These are phyloP conservation scores for Pyricularia sp. DNA, from an alignment of 2,329 filamentous ascomycete species.

Conservation along the genomic window DNA sequence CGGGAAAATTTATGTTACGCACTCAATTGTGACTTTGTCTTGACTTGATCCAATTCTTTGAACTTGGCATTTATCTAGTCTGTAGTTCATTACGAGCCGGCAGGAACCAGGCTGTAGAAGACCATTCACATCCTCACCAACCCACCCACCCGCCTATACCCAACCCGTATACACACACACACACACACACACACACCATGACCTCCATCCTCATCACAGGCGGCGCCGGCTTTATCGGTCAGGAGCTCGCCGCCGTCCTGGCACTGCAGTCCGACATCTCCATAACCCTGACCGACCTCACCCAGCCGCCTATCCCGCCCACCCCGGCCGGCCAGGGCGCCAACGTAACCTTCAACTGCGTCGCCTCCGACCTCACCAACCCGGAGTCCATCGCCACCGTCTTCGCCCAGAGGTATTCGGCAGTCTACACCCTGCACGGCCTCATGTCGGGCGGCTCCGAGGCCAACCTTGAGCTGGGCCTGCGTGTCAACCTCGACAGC, in stretches of 20 bases:
- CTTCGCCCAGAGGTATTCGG: constrained; percentile 26
- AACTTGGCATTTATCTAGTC: background rate
- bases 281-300: constrained; percentile 37
- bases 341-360: constrained; percentile 29
- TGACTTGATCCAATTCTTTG: background rate
- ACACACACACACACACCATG: background rate
- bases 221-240: constrained; percentile 45
- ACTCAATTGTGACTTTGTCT: background rate
- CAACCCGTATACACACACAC: background rate
- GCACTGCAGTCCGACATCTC: constrained; percentile 30
- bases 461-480: constrained; percentile 39
- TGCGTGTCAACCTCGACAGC: constrained; percentile 39
- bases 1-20: background rate
- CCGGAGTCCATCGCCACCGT: constrained; percentile 18
- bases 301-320: constrained; percentile 31
- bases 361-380: constrained; percentile 33
- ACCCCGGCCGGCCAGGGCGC: constrained; percentile 18
- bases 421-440: constrained; percentile 42
- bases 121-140: background rate
- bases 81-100: background rate
- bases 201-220: constrained; percentile 37
- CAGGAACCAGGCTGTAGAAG: background rate
- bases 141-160: too few species aligned
- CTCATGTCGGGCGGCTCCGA: constrained; percentile 48
- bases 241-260: constrained; percentile 40